These are phyloP conservation scores for Acanthamoeba lenticulata DNA, from an alignment of 208 protist species.

Conservation along the genomic window DNA sequence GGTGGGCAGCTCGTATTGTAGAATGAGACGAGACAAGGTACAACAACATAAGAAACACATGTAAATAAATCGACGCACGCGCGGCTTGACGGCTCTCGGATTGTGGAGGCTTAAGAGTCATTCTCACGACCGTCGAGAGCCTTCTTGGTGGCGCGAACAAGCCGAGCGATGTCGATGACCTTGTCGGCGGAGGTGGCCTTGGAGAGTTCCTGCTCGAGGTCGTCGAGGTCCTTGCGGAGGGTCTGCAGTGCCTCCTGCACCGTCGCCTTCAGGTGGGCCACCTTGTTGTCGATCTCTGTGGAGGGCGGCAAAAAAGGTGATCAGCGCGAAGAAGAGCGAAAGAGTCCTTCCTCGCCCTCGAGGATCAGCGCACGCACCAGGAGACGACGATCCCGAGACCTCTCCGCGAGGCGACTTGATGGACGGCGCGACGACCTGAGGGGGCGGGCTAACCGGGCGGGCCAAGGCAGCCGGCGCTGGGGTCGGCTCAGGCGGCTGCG, in stretches of 20 bases:
- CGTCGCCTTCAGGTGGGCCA: conserved; percentile 24
- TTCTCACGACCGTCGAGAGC: neutral
- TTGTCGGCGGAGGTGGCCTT: neutral
- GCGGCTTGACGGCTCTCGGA: too few species aligned
- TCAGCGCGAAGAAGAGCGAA: neutral
- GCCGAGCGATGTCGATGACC: neutral
- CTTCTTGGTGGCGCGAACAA: conserved; percentile 2
- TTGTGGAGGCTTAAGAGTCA: neutral
- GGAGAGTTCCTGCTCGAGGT: neutral
- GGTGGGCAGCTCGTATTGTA: too few species aligned
- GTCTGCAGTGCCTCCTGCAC: conserved; percentile 13
- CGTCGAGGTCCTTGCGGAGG: conserved; percentile 1
- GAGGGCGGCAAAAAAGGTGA: neutral
- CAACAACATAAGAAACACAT: neutral
- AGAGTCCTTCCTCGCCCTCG: too few species aligned
- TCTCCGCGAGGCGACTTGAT: too few species aligned
- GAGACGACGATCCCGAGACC: too few species aligned
- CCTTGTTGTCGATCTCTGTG: conserved; percentile 44
- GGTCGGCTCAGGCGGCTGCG: too few species aligned
- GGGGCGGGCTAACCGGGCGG: too few species aligned
- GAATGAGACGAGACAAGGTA: too few species aligned
- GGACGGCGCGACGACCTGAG: too few species aligned
- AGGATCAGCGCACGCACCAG: too few species aligned
- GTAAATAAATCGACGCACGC: neutral
- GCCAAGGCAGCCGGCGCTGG: too few species aligned